Conservation (phyloP, 1,284 basidiomycete genomes). For the Melampsora abietis-canadensis region DNA sequence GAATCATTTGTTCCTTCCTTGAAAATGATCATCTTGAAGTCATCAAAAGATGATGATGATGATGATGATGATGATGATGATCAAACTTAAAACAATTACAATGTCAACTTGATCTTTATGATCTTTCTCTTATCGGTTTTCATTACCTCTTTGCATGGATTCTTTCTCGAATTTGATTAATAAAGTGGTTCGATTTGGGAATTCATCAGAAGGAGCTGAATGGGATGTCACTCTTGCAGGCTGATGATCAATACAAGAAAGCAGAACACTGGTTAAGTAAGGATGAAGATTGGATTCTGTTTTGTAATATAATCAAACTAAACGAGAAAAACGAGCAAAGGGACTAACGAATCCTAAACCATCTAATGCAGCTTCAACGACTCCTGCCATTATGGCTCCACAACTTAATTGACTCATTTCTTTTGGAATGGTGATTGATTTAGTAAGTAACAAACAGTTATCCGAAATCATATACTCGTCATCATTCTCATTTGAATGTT, state of each 20-base stretch:
- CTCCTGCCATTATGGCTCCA: slow-evolving; percentile 92
- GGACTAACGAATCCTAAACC: slow-evolving; percentile 89
- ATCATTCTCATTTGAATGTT: slow-evolving; percentile 41
- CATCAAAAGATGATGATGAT: too few species aligned
- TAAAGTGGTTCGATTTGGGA: slow-evolving; percentile 80
- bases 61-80: too few species aligned
- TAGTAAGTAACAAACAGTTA: slow-evolving; percentile 87
- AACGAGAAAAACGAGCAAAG: too few species aligned
- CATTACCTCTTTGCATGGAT: slow-evolving; percentile 69
- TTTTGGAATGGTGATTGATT: slow-evolving; percentile 84
- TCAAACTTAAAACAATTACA: too few species aligned
- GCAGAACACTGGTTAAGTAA: background rate
- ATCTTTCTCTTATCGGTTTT: too few species aligned
- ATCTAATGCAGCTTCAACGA: slow-evolving; percentile 95
- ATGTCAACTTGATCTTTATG: too few species aligned
- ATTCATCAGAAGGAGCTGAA: slow-evolving; percentile 75
- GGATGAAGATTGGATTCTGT: slow-evolving; percentile 20
- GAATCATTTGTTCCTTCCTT: too few species aligned
- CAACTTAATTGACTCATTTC: slow-evolving; percentile 92
- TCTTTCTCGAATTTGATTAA: slow-evolving; percentile 88
- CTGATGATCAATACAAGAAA: slow-evolving; percentile 60
- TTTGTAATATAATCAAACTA: background rate
- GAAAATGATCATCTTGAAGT: too few species aligned
- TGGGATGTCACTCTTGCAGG: slow-evolving; percentile 96
- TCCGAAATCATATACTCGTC: slow-evolving; percentile 91